Conservation (phyloP, 345 rosid species). For the Abelmoschus esculentus region DNA sequence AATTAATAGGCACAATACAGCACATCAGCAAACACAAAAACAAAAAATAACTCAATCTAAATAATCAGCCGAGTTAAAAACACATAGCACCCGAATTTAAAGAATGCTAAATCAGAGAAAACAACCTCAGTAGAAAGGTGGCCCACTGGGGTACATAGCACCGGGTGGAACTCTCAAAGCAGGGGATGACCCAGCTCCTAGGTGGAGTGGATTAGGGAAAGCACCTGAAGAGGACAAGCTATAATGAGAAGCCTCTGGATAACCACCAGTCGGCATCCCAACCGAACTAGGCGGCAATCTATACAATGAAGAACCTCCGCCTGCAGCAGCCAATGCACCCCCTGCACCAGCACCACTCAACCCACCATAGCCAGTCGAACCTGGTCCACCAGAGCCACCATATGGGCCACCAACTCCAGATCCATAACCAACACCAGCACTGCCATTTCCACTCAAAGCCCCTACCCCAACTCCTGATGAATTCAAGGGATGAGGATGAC, state of each 20-base stretch:
- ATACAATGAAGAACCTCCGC: constrained; percentile 41
- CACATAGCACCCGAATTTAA: background rate
- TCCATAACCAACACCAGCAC: constrained; percentile 33
- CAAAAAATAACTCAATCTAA: background rate
- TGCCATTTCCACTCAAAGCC: constrained; percentile 29
- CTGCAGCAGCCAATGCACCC: constrained; percentile 23
- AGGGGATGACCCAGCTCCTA: constrained; percentile 54
- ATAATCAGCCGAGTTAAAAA: background rate
- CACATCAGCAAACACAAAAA: background rate
- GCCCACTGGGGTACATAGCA: constrained; percentile 67
- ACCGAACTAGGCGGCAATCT: constrained; percentile 51
- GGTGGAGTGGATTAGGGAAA: constrained; percentile 59
- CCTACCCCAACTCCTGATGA: constrained; percentile 36
- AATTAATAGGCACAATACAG: background rate
- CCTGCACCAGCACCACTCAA: constrained; percentile 21
- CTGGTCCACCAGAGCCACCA: constrained; percentile 36
- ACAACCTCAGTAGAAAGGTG: constrained; percentile 69
- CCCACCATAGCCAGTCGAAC: constrained; percentile 23
- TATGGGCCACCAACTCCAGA: constrained; percentile 24
- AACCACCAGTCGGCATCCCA: constrained; percentile 57
- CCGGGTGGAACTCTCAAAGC: constrained; percentile 67
- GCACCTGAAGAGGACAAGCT: constrained; percentile 45
- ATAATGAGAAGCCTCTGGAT: constrained; percentile 55
- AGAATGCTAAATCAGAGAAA: background rate
- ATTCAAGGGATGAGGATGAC: constrained; percentile 43